A percentile compares a stretch with the other conserved stretches of the same genome.
Conservation (phyloP, 225 moss, liverwort and hornwort genomes). For the Bryum argenteum region DNA sequence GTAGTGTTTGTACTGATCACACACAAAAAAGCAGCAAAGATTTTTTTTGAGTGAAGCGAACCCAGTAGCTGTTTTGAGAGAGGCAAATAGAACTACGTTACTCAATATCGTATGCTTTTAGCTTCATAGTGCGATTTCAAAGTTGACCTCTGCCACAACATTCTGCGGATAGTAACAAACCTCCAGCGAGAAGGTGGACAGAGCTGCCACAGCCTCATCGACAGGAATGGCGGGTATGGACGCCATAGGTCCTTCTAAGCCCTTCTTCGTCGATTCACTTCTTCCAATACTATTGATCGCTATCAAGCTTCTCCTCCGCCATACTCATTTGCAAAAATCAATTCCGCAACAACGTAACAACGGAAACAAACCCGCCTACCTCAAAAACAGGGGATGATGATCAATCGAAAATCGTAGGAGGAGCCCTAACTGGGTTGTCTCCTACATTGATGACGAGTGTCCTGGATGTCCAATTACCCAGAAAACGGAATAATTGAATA, state of each 20-base stretch:
- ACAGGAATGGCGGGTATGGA: constrained; percentile 58
- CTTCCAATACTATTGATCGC: constrained; percentile 18
- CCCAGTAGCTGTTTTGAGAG: not conserved
- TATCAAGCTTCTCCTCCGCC: no score
- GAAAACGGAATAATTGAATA: no score
- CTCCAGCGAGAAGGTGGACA: constrained; percentile 65
- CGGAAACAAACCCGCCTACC: no score
- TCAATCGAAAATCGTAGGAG: no score
- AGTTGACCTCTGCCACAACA: not conserved
- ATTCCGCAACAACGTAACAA: no score
- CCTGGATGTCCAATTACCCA: no score
- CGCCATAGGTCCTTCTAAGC: constrained; percentile 49
- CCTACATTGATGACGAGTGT: no score
- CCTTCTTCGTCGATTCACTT: not conserved
- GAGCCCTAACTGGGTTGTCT: no score
- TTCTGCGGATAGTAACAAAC: constrained; percentile 9
- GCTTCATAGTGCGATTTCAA: not conserved
- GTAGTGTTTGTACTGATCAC: not conserved
- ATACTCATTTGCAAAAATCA: constrained; percentile 34
- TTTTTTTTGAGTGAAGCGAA: not conserved
- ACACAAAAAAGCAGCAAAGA: not conserved
- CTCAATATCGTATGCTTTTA: constrained; percentile 1
- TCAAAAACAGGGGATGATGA: no score
- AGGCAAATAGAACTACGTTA: no score
- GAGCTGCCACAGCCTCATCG: constrained; percentile 62